These are phyloP conservation scores for Scutellaria barbata DNA, from an alignment of 257 asterid species.

Conservation along the genomic window DNA sequence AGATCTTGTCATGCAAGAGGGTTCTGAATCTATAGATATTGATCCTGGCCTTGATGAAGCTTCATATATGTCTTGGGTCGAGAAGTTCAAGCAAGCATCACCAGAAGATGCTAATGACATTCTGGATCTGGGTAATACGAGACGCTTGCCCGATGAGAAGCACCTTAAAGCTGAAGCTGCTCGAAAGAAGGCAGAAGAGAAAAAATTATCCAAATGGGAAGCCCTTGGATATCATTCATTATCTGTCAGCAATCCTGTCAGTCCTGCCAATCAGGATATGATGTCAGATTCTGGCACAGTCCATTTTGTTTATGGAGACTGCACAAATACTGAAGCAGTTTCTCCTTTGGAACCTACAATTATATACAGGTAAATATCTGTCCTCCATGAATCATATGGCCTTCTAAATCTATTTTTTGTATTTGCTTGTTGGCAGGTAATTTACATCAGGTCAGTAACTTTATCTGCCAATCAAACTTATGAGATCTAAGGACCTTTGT, in stretches of 20 bases:
- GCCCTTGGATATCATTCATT: slow-evolving; percentile 81
- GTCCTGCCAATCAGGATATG: slow-evolving; percentile 52
- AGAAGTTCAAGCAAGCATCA: slow-evolving; percentile 74
- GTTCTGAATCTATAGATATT: slow-evolving; percentile 47
- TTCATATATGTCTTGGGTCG: slow-evolving; percentile 81
- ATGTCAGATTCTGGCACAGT: slow-evolving; percentile 70
- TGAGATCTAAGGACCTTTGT: background rate
- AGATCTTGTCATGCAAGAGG: slow-evolving; percentile 46
- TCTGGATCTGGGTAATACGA: slow-evolving; percentile 52
- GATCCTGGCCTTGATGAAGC: slow-evolving; percentile 81
- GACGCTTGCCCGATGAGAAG: slow-evolving; percentile 58
- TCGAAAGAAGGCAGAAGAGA: slow-evolving; percentile 72
- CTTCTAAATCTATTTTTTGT: slow-evolving; percentile 1
- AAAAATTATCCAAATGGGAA: slow-evolving; percentile 80
- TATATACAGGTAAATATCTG: slow-evolving; percentile 64
- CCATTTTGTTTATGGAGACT: slow-evolving; percentile 90
- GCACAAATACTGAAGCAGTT: slow-evolving; percentile 71
- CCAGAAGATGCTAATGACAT: slow-evolving; percentile 40
- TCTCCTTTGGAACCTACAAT: slow-evolving; percentile 71
- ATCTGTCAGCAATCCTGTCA: slow-evolving; percentile 57
- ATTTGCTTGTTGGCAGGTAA: background rate
- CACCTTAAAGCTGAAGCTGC: slow-evolving; percentile 71
- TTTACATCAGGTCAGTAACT: background rate
- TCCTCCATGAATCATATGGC: background rate
- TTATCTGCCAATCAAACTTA: background rate